Base-by-base conservation (phyloP, 2,329 filamentous ascomycete genomes). In the Hypomyces rosellus region DNA sequence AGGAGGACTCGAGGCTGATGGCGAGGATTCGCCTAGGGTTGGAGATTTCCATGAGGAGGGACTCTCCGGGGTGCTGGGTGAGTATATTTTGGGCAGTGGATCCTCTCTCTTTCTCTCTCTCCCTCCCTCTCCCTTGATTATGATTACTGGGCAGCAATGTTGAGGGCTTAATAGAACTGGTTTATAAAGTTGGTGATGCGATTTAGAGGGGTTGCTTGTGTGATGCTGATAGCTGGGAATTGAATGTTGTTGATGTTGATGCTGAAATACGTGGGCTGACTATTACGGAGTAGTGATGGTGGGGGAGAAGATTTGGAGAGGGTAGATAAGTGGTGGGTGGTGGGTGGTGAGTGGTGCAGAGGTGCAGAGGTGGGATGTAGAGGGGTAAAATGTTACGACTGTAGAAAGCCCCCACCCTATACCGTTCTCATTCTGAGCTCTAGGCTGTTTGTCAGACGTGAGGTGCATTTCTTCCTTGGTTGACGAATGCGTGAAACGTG, bases 21-120 rank as follows among this genome's bases (percentile, higher is more conserved):
- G 80, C 80, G 34, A 85, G 66, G 48, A 84, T 77, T 25, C 82
- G 71, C 46, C 79, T 72, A 11, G 80, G 75, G 57, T 80, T 76
- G 34, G 68, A 57, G 20, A 81, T 68, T 4, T 75, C 69, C 51
- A 54, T 9, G 37, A 39, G 11, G n/a, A n/a, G n/a, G n/a, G n/a
- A n/a, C n/a, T n/a, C n/a, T n/a, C n/a, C n/a, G n/a, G n/a, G n/a
- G n/a, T n/a, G n/a, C n/a, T n/a, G n/a, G n/a, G n/a, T 9, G 37
- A 39, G 11, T 14, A 4, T 8, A 39, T n/a, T n/a, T 15, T 15
- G 3, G 37, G 37, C 16, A 5, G 14, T 8, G 9, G n/a, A 11
- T n/a, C 4, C 14, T 8, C 6, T 38, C 36, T 5, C 14, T n/a
- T 7, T 38, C 5, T 16, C 6, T 38, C 36, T n/a, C 14, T 38